Evolutionary conservation across 352 stramenopile species (phyloP), one percentile per base, ranked within the genome.

Genomic region (Globisporangium camurandrum): DNA sequence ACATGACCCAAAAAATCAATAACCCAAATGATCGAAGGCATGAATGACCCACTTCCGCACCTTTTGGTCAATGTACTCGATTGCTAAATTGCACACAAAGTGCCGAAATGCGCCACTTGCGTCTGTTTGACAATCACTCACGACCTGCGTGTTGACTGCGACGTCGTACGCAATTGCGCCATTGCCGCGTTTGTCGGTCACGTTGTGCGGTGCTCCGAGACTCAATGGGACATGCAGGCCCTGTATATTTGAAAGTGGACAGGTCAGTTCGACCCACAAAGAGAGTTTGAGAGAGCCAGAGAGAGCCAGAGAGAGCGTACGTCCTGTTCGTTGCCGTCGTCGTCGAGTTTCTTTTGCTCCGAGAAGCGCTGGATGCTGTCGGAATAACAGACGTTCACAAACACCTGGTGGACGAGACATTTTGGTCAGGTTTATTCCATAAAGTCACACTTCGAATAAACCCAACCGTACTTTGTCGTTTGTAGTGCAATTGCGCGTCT

Each of bases 1-100:
- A 24, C 3, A 31, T 6, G n/a, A n/a, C n/a, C n/a, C n/a, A n/a
- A n/a, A n/a, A n/a, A n/a, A n/a, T n/a, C n/a, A n/a, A n/a, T n/a
- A n/a, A n/a, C n/a, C n/a, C n/a, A n/a, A n/a, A n/a, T n/a, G n/a
- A n/a, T n/a, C n/a, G n/a, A n/a, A n/a, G n/a, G n/a, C n/a, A n/a
- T n/a, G n/a, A n/a, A n/a, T n/a, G n/a, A n/a, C n/a, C n/a, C n/a
- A n/a, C n/a, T n/a, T 8, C 2, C 20, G 26, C 22, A 87, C 75
- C 69, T 92, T 92, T 52, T 88, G 73, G 39, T 86, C 74, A 28
- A 92, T 80, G 51, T 90, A 90, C 45, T 92, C 71, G 42, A 90
- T 78, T 23, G 81, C 75, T 9, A 92, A 42, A 36, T 92, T 74
- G 46, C 81, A 92, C 33, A 92, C 73, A 68, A 92, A 92, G 47